Evolutionary conservation across 495 filamentous ascomycete species (phyloP).

Genomic region (Aspergillus incahuasiensis): DNA sequence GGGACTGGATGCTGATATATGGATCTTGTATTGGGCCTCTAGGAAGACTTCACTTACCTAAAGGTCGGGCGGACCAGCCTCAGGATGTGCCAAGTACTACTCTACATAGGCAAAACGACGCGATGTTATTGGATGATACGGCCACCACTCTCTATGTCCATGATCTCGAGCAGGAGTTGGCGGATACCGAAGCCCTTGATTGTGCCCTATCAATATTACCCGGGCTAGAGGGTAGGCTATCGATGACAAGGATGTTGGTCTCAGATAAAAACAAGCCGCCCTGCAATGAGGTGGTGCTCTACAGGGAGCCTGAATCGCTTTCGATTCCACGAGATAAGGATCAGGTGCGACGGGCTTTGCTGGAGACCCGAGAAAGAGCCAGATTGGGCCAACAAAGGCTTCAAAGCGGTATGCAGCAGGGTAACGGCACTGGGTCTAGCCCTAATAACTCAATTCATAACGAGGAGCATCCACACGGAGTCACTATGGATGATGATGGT

Average conservation of each 20-base stretch:
- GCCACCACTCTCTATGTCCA: slow-evolving; percentile 84
- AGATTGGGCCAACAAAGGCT: not conserved
- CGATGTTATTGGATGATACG: slow-evolving; percentile 86
- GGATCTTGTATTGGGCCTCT: slow-evolving; percentile 7
- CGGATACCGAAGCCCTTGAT: slow-evolving; percentile 52
- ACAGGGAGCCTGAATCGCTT: slow-evolving; percentile 64
- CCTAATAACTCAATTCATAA: not conserved
- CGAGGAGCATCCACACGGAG: not conserved
- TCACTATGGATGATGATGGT: not conserved
- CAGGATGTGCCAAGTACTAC: slow-evolving; percentile 40
- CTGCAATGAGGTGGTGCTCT: slow-evolving; percentile 54
- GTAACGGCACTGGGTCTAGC: not conserved
- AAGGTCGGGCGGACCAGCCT: slow-evolving; percentile 31
- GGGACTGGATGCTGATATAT: not conserved
- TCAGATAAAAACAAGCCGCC: slow-evolving; percentile 40
- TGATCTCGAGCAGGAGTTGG: slow-evolving; percentile 82
- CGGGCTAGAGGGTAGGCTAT: slow-evolving; percentile 76
- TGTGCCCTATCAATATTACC: slow-evolving; percentile 68
- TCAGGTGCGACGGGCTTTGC: slow-evolving; percentile 77
- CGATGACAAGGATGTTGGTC: slow-evolving; percentile 64
- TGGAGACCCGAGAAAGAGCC: slow-evolving; percentile 70
- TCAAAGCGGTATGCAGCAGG: not conserved
- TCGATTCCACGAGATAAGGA: slow-evolving; percentile 69
- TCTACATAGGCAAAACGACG: slow-evolving; percentile 35
- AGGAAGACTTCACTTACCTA: slow-evolving; percentile 11